Conservation (phyloP, 805 yeast genomes). For the Candida sphagnicola region DNA sequence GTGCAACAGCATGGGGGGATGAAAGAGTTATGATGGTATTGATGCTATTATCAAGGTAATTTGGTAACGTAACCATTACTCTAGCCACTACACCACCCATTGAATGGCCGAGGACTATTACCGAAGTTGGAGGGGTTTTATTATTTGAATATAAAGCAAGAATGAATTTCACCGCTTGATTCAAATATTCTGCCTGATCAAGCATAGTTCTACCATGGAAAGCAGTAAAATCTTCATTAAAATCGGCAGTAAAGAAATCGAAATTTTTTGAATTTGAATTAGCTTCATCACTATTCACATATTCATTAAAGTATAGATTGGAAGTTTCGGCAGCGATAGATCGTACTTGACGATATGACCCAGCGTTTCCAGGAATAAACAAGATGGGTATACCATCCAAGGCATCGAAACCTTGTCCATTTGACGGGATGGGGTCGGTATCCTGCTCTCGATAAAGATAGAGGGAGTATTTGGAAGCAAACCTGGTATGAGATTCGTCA, state of each 20-base stretch:
- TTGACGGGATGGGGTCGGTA: slow-evolving; percentile 38
- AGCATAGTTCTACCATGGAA: slow-evolving; percentile 91
- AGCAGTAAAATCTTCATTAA: slow-evolving; percentile 94
- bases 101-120: slow-evolving; percentile 82
- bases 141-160: slow-evolving; percentile 56
- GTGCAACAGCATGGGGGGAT: slow-evolving; percentile 90
- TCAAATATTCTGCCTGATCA: slow-evolving; percentile 90
- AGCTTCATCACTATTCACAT: slow-evolving; percentile 16
- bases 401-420: slow-evolving; percentile 23
- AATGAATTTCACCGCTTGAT: slow-evolving; percentile 81
- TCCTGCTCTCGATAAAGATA: slow-evolving; percentile 85
- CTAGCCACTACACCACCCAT: slow-evolving; percentile 98
- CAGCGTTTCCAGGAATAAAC: slow-evolving; percentile 97
- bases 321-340: slow-evolving; percentile 87
- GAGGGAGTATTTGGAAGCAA: slow-evolving; percentile 79
- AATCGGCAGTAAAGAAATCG: slow-evolving; percentile 90
- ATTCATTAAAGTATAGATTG: slow-evolving; percentile 42
- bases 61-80: slow-evolving; percentile 74
- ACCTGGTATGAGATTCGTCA: slow-evolving; percentile 62
- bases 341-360: slow-evolving; percentile 83
- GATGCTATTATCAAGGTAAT: slow-evolving; percentile 66
- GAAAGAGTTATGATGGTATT: slow-evolving; percentile 83
- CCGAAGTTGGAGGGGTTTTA: slow-evolving; percentile 55
- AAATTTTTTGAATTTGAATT: slow-evolving; percentile 42
- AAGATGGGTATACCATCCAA: slow-evolving; percentile 77